phyloP scores from a whole-genome alignment of 768 basidiomycete species.

The Daedaleopsis sinensis region DNA sequence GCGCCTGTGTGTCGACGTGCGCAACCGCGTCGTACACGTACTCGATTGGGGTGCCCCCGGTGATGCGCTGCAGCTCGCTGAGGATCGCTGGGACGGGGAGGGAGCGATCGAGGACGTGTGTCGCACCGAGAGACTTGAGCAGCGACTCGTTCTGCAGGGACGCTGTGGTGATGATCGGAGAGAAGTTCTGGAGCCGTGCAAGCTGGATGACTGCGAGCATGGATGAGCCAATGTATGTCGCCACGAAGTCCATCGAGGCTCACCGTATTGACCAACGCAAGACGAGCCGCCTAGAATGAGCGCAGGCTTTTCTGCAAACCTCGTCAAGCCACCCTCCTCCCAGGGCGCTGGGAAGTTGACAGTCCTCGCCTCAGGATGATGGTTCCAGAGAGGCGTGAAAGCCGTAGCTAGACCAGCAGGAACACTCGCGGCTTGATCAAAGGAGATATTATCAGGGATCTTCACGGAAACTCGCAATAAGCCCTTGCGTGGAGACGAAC shows the following conservation, averaged over 20 bases:
- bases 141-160: slow-evolving; percentile 22
- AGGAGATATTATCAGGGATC: slow-evolving; percentile 13
- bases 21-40: slow-evolving; percentile 38
- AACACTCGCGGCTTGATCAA: slow-evolving; percentile 16
- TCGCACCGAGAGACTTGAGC: slow-evolving; percentile 28
- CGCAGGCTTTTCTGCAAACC: slow-evolving; percentile 22
- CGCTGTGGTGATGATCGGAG: slow-evolving; percentile 31
- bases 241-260: no score
- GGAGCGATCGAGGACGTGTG: slow-evolving; percentile 28
- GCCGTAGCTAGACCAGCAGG: slow-evolving; percentile 9
- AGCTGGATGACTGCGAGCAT: slow-evolving; percentile 24
- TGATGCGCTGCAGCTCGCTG: slow-evolving; percentile 6
- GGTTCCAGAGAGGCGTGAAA: slow-evolving; percentile 29
- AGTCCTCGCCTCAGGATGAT: slow-evolving; percentile 1
- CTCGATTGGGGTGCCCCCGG: slow-evolving; percentile 12
- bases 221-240: background rate
- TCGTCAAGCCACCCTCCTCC: slow-evolving; percentile 16
- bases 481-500: slow-evolving; percentile 27
- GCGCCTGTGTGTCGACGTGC: slow-evolving; percentile 40
- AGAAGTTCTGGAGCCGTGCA: slow-evolving; percentile 24
- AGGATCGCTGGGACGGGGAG: slow-evolving; percentile 5
- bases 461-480: slow-evolving; percentile 25
- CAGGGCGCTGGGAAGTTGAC: slow-evolving; percentile 19
- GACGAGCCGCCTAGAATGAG: slow-evolving; percentile 26
- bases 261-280: slow-evolving; percentile 26